Evolutionary conservation across 768 basidiomycete genomes (phyloP), one percentile per base, ranked within the genome.

Genomic region (Termitomyces sp.): DNA sequence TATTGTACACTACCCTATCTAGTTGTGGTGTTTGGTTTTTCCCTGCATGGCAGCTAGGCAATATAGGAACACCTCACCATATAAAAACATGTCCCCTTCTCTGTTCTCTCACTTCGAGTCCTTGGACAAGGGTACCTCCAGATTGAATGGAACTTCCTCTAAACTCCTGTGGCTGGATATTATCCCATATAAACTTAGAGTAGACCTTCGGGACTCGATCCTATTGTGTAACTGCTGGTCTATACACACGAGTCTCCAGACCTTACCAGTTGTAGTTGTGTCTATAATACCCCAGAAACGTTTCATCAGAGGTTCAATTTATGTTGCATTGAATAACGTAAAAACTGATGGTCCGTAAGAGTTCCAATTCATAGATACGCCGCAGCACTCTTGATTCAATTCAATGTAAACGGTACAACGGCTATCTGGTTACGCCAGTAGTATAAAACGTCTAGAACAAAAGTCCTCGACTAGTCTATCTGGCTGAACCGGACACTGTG

Each of bases 81-180:
- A 7, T 25, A 16, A 51, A 66, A 64, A 66, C 50, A 60, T 66
- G 62, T 66, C 65, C 6, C 64, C 64, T 25, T 61, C 61, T 0
- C 58, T 66, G 25, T 66, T 66, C 55, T 12, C 40, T 8, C 58
- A 62, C 42, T 66, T 66, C n/a, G 59, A 52, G 40, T 44, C 49
- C 25, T 42, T 63, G 46, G 46, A 50, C 40, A 59, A 61, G 50
- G 62, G 59, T 23, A 43, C 51, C 40, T 61, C 56, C 55, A 58
- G 44, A 32, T 61, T 19, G 23, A 59, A 16, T 63, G 60, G 58
- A n/a, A 44, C 21, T 63, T 59, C 42, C 46, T 54, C 45, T 64
- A 53, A 56, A 32, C 28, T 41, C 19, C 14, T 32, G 25, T 21
- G 37, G 19, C 16, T 12, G 45, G 4, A 12, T 17, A 40, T 5